Evolutionary conservation across 169 alveolate species (phyloP).

Genomic region (Plasmodium knowlesi): DNA sequence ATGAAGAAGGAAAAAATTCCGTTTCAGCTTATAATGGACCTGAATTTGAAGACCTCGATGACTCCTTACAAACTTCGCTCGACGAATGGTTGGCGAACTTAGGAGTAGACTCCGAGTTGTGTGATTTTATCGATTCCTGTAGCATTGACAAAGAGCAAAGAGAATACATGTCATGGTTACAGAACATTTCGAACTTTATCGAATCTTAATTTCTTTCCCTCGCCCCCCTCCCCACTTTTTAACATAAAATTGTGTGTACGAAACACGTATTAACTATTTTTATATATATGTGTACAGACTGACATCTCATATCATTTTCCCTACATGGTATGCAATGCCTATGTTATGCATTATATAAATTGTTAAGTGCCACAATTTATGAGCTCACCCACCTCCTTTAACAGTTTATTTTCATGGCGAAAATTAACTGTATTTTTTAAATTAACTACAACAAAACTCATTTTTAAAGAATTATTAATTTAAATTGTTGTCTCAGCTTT

Average conservation of each 20-base stretch:
- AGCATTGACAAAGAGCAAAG: constrained; percentile 91
- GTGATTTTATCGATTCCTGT: constrained; percentile 91
- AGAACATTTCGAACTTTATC: constrained; percentile 77
- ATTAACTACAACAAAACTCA: constrained; percentile 5
- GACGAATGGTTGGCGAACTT: constrained; percentile 89
- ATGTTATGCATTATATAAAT: constrained; percentile 13
- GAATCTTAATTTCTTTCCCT: constrained; percentile 26
- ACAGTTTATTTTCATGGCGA: constrained; percentile 31
- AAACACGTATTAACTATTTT: neutral
- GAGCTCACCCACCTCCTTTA: constrained; percentile 6
- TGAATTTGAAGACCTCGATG: constrained; percentile 93
- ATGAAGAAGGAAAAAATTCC: constrained; percentile 86
- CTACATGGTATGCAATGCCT: constrained; percentile 1
- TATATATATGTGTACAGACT: constrained; percentile 4
- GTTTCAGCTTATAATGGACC: constrained; percentile 92
- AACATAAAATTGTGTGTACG: neutral
- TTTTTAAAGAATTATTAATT: constrained; percentile 35
- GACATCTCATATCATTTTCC: neutral
- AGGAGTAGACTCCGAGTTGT: constrained; percentile 89
- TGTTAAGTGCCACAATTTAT: constrained; percentile 9
- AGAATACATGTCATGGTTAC: constrained; percentile 87
- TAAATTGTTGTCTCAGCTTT: neutral
- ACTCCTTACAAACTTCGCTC: constrained; percentile 89
- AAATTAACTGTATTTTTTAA: constrained; percentile 13
- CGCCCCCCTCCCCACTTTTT: neutral